phyloP scores from a whole-genome alignment of 148 eudicot genomes.

The Chenopodium quinoa region DNA sequence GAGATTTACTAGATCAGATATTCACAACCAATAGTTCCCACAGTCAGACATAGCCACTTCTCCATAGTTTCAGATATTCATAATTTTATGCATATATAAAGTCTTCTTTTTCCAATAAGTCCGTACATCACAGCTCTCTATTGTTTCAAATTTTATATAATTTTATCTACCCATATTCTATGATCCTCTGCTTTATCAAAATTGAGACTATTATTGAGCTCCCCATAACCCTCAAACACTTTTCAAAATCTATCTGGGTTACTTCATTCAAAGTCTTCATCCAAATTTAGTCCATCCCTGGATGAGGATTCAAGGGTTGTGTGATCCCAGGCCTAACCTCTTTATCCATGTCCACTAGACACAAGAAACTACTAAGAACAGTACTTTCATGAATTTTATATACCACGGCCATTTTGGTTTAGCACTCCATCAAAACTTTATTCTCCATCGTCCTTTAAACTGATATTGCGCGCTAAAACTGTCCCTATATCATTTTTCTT shows the following conservation, averaged over 20 bases:
- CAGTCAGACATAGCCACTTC: not conserved
- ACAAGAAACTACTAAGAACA: not conserved
- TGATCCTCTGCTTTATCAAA: not conserved
- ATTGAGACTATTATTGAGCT: not conserved
- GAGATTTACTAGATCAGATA: not conserved
- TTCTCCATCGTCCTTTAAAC: not conserved
- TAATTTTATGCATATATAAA: not conserved
- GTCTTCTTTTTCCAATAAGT: not conserved
- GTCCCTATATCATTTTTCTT: not conserved
- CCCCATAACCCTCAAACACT: not conserved
- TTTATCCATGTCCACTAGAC: not conserved
- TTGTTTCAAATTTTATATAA: not conserved
- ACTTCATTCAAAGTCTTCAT: not conserved
- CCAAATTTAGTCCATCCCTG: not conserved
- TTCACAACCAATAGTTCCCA: not conserved
- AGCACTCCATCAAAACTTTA: not conserved
- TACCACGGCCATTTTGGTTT: not conserved
- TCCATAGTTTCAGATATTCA: not conserved
- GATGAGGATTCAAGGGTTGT: not conserved
- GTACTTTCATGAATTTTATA: not conserved
- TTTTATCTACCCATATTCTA: not conserved
- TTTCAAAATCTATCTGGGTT: not conserved
- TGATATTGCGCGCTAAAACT: not conserved
- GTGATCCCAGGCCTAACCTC: not conserved
- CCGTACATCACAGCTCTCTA: not conserved